Percentiles rank a stretch among this genome's conserved stretches.
phyloP scores from a whole-genome alignment of 1,284 basidiomycete genomes.

The Ceratobasidium sp. region DNA sequence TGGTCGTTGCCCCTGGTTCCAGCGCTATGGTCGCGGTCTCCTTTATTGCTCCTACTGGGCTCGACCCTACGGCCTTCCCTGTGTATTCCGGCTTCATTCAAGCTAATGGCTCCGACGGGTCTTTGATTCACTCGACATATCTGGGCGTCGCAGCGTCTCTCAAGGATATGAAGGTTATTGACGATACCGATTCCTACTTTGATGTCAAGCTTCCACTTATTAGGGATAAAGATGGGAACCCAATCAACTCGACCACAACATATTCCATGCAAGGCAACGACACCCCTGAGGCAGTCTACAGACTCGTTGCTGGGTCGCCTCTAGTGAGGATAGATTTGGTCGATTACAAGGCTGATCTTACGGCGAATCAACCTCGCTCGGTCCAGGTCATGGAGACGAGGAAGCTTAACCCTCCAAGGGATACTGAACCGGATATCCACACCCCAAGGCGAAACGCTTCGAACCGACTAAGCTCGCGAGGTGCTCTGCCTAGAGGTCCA shows the following conservation, averaged over 20 bases:
- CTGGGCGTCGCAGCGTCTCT: slow-evolving; percentile 65
- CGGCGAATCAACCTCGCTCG: slow-evolving; percentile 51
- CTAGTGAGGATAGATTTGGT: slow-evolving; percentile 64
- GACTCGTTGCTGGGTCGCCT: slow-evolving; percentile 70
- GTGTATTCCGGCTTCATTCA: slow-evolving; percentile 73
- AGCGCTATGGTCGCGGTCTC: slow-evolving; percentile 55
- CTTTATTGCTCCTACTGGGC: slow-evolving; percentile 61
- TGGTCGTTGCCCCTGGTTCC: slow-evolving; percentile 55
- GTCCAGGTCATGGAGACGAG: slow-evolving; percentile 44
- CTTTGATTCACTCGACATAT: slow-evolving; percentile 66
- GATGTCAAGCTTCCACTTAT: slow-evolving; percentile 58
- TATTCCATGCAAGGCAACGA: slow-evolving; percentile 49
- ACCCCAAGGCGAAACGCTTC: slow-evolving; percentile 2
- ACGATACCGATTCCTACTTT: slow-evolving; percentile 65
- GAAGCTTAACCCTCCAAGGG: neutral
- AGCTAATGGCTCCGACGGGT: slow-evolving; percentile 57
- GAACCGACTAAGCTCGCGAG: slow-evolving; percentile 11
- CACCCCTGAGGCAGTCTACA: slow-evolving; percentile 46
- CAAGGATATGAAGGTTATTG: slow-evolving; percentile 65
- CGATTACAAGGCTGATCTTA: slow-evolving; percentile 54
- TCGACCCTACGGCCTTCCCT: slow-evolving; percentile 66
- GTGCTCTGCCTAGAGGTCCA: neutral
- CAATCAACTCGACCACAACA: slow-evolving; percentile 63
- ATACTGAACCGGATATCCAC: neutral
- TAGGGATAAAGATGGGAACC: slow-evolving; percentile 64